Evolutionary conservation across 768 basidiomycete genomes (phyloP), one percentile per base, ranked within the genome.

Genomic region (Tulasnella sp.): DNA sequence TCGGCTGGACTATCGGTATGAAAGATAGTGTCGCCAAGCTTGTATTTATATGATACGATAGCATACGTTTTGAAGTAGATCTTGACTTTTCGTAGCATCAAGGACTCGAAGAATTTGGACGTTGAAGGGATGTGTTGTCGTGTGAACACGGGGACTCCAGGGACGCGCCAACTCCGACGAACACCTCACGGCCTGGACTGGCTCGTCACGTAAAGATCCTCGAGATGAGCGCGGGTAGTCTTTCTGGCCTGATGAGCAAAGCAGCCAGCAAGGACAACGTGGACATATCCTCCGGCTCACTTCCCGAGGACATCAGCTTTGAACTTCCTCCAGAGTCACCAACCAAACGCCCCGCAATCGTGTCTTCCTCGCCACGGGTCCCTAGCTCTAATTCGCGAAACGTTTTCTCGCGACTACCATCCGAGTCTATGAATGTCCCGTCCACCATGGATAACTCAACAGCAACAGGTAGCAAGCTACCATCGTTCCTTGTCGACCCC

Each of bases 401-500:
- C 14, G 35, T 15, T 4, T 36, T 51, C 31, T 51, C 50, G 12
- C 27, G 50, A 19, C 17, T 51, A 15, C 50, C 50, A 5, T 51
- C 50, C 6, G 50, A 51, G 34, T 34, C 19, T 9, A 35, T 34
- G 14, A 51, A 23, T 37, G 50, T 31, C 9, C 31, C 25, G 6
- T 34, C 50, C 34, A 34, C 29, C 25, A 31, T 36, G 2, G 37
- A 34, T 36, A 21, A 31, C 17, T 31, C 29, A 31, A 35, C 35
- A 36, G 34, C 29, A 34, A 39, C 50, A 1, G 19, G 17, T 3
- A 31, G 32, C 19, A 34, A 36, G 11, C 34, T 51, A 36, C 50
- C 32, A 21, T 51, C 50, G 50, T 51, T 51, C 50, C 11, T 51
- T 8, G 37, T 23, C 49, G 49, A 50, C 21, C 27, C 32, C 11